Evolutionary conservation across 2,329 filamentous ascomycete genomes (phyloP), one percentile per base, ranked within the genome.

Genomic region (Fusarium beomiforme): DNA sequence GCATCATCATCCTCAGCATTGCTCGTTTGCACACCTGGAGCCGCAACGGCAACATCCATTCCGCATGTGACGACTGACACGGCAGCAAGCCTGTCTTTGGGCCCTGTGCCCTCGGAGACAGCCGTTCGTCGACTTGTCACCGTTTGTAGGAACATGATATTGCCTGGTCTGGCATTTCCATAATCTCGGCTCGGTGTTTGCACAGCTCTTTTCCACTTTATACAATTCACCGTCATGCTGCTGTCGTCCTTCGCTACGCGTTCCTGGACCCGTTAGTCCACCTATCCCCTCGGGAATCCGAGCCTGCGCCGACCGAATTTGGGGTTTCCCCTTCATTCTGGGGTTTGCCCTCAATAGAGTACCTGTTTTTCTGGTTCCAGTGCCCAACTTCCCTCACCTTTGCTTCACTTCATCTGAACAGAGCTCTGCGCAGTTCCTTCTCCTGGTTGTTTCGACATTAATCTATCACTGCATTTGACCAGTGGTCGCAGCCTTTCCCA

Each of bases 251-350:
- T 24, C 37, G 50, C 34, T 36, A 53, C 33, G 43, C 33, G 57
- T 39, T 62, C 54, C 56, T n/a, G 39, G 54, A 69, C 58, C 43
- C 51, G 39, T 26, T 16, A n/a, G n/a, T n/a, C n/a, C n/a, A n/a
- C n/a, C n/a, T n/a, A 62, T 64, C 21, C 21, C 44, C 61, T 72
- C 69, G 69, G 69, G 60, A 34, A 70, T 72, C 60, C 69, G 69
- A 72, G 60, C 57, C 36, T 54, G 42, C 54, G 61, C 69, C 69
- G 69, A 71, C 47, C 47, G n/a, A 59, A 49, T 41, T 57, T 66
- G 39, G 43, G 33, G 36, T 69, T 6, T 56, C 16, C 33, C 33
- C 41, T 60, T 26, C 46, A 59, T 51, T 54, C 44, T 51, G 39
- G 56, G 33, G 46, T 31, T 70, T 55, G 46, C 56, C 31, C 59